These are phyloP conservation scores for Gorgonomyces haynaldii DNA, from an alignment of 192 early-diverging fungal species.

Conservation along the genomic window DNA sequence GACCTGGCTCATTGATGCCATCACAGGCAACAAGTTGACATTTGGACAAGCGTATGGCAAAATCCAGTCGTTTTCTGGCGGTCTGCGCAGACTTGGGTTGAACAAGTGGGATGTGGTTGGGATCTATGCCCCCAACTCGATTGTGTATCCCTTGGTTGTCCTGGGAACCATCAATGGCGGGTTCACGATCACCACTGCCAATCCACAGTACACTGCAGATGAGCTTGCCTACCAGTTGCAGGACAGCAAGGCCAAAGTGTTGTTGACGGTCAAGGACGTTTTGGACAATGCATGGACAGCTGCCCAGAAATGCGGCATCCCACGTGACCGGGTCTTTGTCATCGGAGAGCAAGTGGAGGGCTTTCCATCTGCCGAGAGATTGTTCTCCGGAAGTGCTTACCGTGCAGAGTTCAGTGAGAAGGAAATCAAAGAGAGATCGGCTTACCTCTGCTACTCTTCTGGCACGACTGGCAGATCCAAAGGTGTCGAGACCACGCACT, in stretches of 20 bases:
- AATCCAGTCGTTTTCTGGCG: slow-evolving; percentile 36
- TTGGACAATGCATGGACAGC: slow-evolving; percentile 17
- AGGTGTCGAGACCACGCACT: slow-evolving; percentile 70
- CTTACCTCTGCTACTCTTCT: slow-evolving; percentile 60
- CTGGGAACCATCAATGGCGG: slow-evolving; percentile 54
- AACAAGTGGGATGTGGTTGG: slow-evolving; percentile 59
- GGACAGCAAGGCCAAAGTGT: slow-evolving; percentile 50
- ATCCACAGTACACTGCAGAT: slow-evolving; percentile 67
- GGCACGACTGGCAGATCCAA: slow-evolving; percentile 61
- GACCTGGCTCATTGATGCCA: slow-evolving; percentile 41
- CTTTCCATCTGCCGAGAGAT: slow-evolving; percentile 11
- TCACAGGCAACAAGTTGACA: slow-evolving; percentile 27
- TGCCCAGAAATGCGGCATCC: slow-evolving; percentile 10
- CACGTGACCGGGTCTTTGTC: slow-evolving; percentile 20
- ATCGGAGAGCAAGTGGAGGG: slow-evolving; percentile 21
- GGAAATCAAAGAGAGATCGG: slow-evolving; percentile 28
- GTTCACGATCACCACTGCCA: slow-evolving; percentile 57
- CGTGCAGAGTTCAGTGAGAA: slow-evolving; percentile 17
- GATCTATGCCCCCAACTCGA: slow-evolving; percentile 59
- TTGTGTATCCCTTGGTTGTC: slow-evolving; percentile 47
- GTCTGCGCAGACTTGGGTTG: slow-evolving; percentile 42
- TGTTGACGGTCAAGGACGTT: slow-evolving; percentile 40
- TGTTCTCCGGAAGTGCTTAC: neutral
- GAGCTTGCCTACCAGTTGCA: slow-evolving; percentile 71
- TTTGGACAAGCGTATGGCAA: slow-evolving; percentile 28